Percentiles rank a stretch among this genome's conserved stretches.
Evolutionary conservation across 805 yeast genomes (phyloP).

Genomic region (Wickerhamomyces alni): DNA sequence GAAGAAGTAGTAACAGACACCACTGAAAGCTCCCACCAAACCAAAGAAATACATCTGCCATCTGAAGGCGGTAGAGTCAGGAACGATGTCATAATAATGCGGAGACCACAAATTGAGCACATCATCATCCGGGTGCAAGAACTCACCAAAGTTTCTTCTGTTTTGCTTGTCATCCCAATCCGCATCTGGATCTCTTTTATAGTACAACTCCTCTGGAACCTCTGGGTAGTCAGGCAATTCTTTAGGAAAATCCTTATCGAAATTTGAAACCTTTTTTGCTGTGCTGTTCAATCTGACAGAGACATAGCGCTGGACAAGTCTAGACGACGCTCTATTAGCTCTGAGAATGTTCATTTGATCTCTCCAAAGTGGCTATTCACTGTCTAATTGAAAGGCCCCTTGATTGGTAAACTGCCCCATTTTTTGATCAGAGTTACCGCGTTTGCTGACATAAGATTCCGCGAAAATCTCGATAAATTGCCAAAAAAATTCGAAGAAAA

Average conservation of each 20-base stretch:
- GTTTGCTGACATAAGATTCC: no score
- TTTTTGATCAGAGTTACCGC: no score
- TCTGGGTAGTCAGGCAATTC: conserved; percentile 48
- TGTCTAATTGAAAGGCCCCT: no score
- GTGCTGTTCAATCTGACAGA: background rate
- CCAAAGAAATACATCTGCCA: conserved; percentile 55
- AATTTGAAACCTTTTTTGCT: background rate
- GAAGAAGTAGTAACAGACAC: conserved; percentile 41
- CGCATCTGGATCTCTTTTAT: conserved; percentile 61
- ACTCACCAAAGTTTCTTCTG: conserved; percentile 72
- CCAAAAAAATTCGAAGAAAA: background rate
- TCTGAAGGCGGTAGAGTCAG: conserved; percentile 54
- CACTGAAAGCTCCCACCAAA: conserved; percentile 34
- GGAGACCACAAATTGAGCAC: conserved; percentile 83
- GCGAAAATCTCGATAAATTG: background rate
- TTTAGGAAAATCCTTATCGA: background rate
- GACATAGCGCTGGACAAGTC: no score
- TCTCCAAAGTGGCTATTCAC: no score
- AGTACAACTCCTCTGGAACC: conserved; percentile 53
- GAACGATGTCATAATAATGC: conserved; percentile 57
- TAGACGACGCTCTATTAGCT: background rate
- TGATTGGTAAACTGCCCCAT: no score
- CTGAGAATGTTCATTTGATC: background rate
- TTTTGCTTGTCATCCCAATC: conserved; percentile 77
- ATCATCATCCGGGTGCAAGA: conserved; percentile 67